A percentile compares a stretch with the other conserved stretches of the same genome.
Conservation (phyloP, 202 grass and related monocot genomes). For the Alloteropsis angusta region DNA sequence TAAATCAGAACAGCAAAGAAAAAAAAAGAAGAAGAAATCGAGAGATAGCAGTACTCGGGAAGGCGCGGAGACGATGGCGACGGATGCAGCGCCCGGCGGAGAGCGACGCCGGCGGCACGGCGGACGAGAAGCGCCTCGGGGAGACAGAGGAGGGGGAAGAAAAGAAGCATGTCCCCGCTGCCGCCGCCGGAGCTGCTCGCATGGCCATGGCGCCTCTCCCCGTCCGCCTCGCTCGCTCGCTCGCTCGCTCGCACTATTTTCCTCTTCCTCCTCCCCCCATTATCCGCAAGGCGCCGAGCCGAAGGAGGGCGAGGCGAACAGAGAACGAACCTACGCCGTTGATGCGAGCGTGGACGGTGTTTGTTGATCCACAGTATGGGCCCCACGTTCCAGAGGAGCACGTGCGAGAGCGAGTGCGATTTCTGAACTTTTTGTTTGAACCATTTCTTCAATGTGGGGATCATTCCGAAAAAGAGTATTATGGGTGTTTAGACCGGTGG, state of each 20-base stretch:
- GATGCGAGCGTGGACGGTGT: not conserved
- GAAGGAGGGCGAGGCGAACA: not conserved
- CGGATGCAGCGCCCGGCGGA: not conserved
- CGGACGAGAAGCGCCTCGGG: not conserved
- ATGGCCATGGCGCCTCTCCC: not conserved
- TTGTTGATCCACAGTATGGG: not conserved
- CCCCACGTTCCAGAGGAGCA: not conserved
- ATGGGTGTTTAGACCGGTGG: too few species aligned
- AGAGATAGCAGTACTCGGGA: not conserved
- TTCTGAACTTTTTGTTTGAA: not conserved
- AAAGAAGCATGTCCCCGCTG: not conserved
- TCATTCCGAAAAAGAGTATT: too few species aligned
- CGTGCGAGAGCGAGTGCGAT: not conserved
- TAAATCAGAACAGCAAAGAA: not conserved
- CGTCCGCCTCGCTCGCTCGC: not conserved
- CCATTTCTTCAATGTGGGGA: too few species aligned
- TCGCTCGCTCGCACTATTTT: not conserved
- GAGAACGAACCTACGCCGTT: not conserved
- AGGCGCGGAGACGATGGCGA: conserved; percentile 7
- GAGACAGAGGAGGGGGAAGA: not conserved
- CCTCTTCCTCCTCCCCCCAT: not conserved
- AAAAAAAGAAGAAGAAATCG: not conserved
- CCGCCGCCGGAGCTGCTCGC: conserved; percentile 8
- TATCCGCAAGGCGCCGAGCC: not conserved
- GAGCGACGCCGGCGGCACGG: not conserved